phyloP scores from a whole-genome alignment of 2,329 filamentous ascomycete species.

The Alternaria brassicae region DNA sequence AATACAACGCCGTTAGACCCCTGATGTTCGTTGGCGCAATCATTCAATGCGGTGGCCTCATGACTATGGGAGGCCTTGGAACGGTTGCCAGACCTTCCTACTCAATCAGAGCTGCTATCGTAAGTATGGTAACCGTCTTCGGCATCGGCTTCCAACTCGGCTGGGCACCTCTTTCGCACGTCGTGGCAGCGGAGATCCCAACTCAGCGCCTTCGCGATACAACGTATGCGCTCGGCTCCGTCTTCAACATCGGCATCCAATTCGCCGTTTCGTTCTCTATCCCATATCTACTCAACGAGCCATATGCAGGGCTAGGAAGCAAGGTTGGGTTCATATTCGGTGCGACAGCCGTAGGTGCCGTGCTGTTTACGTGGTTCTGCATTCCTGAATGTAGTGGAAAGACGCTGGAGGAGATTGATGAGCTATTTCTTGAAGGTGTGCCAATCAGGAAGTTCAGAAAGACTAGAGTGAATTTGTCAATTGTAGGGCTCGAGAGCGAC shows the following conservation, averaged over 20 bases:
- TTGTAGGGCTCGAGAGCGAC: not conserved
- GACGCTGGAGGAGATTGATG: not conserved
- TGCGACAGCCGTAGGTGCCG: not conserved
- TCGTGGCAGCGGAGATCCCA: not conserved
- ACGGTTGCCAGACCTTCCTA: not conserved
- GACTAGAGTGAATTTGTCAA: not conserved
- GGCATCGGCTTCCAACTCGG: not conserved
- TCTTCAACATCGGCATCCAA: not conserved
- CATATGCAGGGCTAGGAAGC: not conserved
- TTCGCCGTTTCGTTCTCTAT: slow-evolving; percentile 2
- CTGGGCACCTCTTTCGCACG: not conserved
- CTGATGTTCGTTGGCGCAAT: not conserved
- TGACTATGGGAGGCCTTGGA: not conserved
- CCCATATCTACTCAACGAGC: not conserved
- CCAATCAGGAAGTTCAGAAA: not conserved
- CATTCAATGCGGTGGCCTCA: not conserved
- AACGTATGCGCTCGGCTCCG: not conserved
- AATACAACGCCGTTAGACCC: not conserved
- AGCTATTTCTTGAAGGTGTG: not conserved
- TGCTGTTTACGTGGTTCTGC: not conserved
- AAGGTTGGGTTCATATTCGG: not conserved
- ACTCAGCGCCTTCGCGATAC: not conserved
- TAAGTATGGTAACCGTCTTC: not conserved
- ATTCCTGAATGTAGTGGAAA: not conserved
- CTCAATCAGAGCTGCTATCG: not conserved